Base-by-base conservation (phyloP, 2,329 filamentous ascomycete genomes). In the Colletotrichum simmondsii region DNA sequence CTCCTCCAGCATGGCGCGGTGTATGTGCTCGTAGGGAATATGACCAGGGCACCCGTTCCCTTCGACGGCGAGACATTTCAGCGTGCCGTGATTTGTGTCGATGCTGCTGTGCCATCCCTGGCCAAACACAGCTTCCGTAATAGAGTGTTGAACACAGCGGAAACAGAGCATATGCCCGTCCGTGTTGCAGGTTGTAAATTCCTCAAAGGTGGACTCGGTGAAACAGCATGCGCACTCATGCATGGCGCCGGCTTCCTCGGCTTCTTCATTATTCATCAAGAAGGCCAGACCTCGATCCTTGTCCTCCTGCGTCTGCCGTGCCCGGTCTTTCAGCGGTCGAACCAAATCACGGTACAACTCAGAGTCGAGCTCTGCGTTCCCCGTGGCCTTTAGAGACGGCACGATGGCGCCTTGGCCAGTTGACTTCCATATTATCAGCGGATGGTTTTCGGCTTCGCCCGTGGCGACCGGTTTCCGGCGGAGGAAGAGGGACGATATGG, bases 21-120 rank as follows among this genome's bases (percentile, higher is more conserved):
- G 88, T 59, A 98, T 90, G 60, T 95, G 89, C 30, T 91, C 86
- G 5, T 89, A 85, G 0, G 93, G 88, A 62, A 98, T 89, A 77
- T 88, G 90, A n/a, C 95, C 95, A 16, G 87, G 79, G 77, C 97
- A 98, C n/a, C 90, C 91, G 57, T 88, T 84, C 0, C 89, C 86
- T 63, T 92, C 89, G 0, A 94, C 92, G 1, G 95, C 94, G n/a
- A 97, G 89, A 80, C 97, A 98, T 73, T 90, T 91, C 66, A 98
- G 86, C 0, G 94, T 95, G 49, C 93, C 93, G 49, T 87, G 90
- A 71, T 91, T 88, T 32, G 90, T 83, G 79, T 97, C 89, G 77
- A 98, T 92, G 77, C 91, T 97, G 72, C 93, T 92, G 62, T 91
- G 90, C 94, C 96, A 98, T 65, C 94, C 94, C 81, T 98, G 97